Conservation (phyloP, 805 yeast genomes). For the Saturnispora quitensis region DNA sequence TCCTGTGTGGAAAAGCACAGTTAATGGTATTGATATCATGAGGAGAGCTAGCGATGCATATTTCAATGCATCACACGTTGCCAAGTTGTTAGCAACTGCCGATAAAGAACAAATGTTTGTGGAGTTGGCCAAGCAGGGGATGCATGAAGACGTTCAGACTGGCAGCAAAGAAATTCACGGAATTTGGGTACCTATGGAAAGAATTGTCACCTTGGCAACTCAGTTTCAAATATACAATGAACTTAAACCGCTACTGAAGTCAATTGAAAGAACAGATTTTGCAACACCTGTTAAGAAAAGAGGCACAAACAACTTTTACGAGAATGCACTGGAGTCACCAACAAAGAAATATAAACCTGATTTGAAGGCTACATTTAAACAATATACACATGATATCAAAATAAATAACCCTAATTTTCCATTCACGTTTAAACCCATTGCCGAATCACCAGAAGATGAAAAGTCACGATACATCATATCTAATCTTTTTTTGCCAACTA, state of each 20-base stretch:
- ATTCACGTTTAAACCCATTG: conserved; percentile 40
- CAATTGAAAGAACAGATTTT: conserved; percentile 26
- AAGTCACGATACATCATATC: conserved; percentile 34
- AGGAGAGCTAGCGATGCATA: conserved; percentile 53
- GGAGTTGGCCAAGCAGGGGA: conserved; percentile 30
- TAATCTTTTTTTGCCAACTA: conserved; percentile 40
- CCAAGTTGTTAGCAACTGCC: conserved; percentile 47
- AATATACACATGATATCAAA: conserved; percentile 27
- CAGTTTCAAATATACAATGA: conserved; percentile 48
- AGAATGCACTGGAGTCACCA: neutral
- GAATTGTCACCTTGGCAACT: conserved; percentile 39
- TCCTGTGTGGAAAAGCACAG: conserved; percentile 51
- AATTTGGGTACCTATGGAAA: conserved; percentile 60
- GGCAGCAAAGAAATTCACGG: conserved; percentile 73
- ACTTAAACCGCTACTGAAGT: conserved; percentile 40
- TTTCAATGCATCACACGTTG: conserved; percentile 65
- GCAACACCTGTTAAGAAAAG: conserved; percentile 6
- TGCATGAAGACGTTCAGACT: conserved; percentile 63
- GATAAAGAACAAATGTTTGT: neutral
- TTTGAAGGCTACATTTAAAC: neutral
- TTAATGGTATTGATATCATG: conserved; percentile 57
- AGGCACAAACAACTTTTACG: neutral
- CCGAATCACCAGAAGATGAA: conserved; percentile 17
- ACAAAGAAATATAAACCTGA: conserved; percentile 8
- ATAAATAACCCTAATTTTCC: conserved; percentile 37